Evolutionary conservation across 2,329 filamentous ascomycete species (phyloP).

Genomic region (Teratosphaeria nubilosa): DNA sequence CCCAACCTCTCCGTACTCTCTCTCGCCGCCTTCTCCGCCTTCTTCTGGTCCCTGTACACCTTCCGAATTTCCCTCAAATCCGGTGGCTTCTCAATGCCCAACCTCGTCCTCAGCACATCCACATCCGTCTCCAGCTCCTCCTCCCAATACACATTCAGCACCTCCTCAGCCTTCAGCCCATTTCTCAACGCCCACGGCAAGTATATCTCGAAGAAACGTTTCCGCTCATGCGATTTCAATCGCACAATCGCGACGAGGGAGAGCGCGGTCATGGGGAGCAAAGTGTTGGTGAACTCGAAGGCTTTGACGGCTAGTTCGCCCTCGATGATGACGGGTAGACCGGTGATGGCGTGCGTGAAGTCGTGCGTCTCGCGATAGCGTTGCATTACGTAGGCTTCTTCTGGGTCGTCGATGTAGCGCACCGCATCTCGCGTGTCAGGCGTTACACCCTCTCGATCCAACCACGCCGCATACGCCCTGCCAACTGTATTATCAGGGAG

Average conservation of each 20-base stretch:
- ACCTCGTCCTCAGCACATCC: conserved; percentile 57
- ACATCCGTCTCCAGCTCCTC: conserved; percentile 82
- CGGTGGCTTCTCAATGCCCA: conserved; percentile 81
- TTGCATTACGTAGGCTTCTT: conserved; percentile 98
- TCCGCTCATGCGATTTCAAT: conserved; percentile 53
- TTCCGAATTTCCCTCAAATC: conserved; percentile 72
- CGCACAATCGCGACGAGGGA: conserved; percentile 62
- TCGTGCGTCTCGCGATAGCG: conserved; percentile 95
- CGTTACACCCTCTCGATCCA: conserved; percentile 87
- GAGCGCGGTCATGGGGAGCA: conserved; percentile 89
- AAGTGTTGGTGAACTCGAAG: conserved; percentile 91
- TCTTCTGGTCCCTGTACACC: conserved; percentile 58
- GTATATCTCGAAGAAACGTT: conserved; percentile 63
- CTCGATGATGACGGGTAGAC: conserved; percentile 82
- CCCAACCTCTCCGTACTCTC: conserved; percentile 5
- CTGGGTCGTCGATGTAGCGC: conserved; percentile 84
- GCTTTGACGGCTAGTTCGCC: conserved; percentile 96
- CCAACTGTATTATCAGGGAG: conserved; percentile 69
- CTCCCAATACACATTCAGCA: conserved; percentile 98
- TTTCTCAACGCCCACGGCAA: conserved; percentile 86
- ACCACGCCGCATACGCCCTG: conserved; percentile 73
- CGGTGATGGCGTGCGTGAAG: conserved; percentile 92
- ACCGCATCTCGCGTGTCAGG: conserved; percentile 79
- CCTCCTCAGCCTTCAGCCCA: conserved; percentile 62
- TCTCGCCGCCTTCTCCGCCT: conserved; percentile 47